phyloP scores from a whole-genome alignment of 116 monocot genomes.

The Posidonia oceanica region DNA sequence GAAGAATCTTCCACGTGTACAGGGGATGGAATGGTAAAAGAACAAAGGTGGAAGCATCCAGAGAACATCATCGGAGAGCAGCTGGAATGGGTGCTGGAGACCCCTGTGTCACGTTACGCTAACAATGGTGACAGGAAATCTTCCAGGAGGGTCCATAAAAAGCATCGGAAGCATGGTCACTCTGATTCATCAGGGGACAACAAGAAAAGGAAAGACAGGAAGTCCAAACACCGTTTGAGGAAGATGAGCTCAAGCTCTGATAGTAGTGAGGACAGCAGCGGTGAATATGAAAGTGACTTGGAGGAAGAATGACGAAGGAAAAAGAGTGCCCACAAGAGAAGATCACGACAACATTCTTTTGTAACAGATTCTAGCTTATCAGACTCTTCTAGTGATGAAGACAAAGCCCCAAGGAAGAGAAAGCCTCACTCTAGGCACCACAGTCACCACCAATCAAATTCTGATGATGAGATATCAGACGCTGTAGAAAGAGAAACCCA shows the following conservation, averaged over 20 bases:
- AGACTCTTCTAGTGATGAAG: constrained; percentile 24
- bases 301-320: constrained; percentile 30
- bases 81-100: too few species aligned
- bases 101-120: too few species aligned
- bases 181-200: constrained; percentile 31
- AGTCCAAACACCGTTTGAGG: constrained; percentile 28
- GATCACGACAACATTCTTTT: constrained; percentile 16
- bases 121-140: constrained; percentile 10
- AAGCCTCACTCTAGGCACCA: constrained; percentile 29
- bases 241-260: constrained; percentile 21
- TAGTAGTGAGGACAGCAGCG: constrained; percentile 25
- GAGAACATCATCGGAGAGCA: too few species aligned
- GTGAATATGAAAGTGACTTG: constrained; percentile 27
- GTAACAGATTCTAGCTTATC: constrained; percentile 21
- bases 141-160: constrained; percentile 29
- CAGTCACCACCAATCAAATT: constrained; percentile 14
- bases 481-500: constrained; percentile 14
- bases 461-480: constrained; percentile 20
- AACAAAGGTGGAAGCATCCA: too few species aligned
- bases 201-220: constrained; percentile 19
- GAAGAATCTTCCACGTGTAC: too few species aligned
- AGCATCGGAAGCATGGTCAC: constrained; percentile 32
- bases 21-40: too few species aligned
- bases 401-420: constrained; percentile 2
- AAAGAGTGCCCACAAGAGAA: constrained; percentile 31